Evolutionary conservation across 2,329 filamentous ascomycete species (phyloP).

Genomic region (Fusarium veterinarium): DNA sequence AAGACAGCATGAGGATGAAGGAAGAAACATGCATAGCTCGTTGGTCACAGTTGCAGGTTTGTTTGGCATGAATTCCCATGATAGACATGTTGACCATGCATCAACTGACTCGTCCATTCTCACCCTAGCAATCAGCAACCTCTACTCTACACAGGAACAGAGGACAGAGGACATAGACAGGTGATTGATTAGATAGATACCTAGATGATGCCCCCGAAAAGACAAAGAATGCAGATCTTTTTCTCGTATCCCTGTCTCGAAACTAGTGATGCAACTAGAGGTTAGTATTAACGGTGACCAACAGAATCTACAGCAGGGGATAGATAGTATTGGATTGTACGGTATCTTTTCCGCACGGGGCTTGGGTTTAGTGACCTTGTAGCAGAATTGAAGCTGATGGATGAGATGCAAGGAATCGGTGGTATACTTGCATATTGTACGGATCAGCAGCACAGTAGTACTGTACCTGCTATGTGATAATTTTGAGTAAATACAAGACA

Average conservation of each 20-base stretch:
- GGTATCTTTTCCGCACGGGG: neutral
- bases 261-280: constrained; percentile 11
- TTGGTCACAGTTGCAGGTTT: neutral
- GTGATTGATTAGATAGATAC: constrained; percentile 30
- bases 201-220: constrained; percentile 8
- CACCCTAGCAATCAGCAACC: neutral
- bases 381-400: neutral
- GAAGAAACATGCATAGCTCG: neutral
- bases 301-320: neutral
- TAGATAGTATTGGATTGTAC: neutral
- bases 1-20: neutral
- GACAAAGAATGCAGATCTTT: neutral
- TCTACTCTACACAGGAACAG: neutral
- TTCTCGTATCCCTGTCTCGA: constrained; percentile 6
- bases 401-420: constrained; percentile 1
- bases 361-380: neutral
- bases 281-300: constrained; percentile 8
- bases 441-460: neutral
- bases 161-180: neutral
- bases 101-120: neutral
- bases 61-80: neutral
- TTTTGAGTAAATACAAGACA: neutral
- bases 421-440: neutral
- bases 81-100: neutral
- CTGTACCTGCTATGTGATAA: neutral